phyloP scores from a whole-genome alignment of 257 asterid species.

The Solanum pimpinellifolium region DNA sequence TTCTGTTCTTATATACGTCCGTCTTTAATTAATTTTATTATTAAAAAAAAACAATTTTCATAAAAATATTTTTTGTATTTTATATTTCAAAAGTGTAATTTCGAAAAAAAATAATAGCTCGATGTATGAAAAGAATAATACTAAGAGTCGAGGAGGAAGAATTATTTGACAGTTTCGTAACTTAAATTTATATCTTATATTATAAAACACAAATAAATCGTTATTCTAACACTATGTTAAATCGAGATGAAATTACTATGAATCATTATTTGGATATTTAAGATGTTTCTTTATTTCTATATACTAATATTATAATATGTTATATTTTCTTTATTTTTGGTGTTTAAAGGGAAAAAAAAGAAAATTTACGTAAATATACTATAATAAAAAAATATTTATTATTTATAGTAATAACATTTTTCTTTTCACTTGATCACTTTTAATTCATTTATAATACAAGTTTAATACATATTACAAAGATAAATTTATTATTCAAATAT shows the following conservation, averaged over 20 bases:
- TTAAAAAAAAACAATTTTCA: too few relatives aligned
- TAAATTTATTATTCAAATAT: too few relatives aligned
- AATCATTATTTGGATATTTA: not conserved
- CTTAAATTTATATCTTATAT: too few relatives aligned
- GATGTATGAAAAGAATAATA: not conserved
- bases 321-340: not conserved
- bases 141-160: not conserved
- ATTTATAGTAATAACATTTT: too few relatives aligned
- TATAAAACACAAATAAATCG: fast-evolving
- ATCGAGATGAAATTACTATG: not conserved
- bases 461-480: too few relatives aligned
- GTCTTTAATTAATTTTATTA: not conserved
- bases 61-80: too few relatives aligned
- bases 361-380: too few relatives aligned
- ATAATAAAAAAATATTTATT: too few relatives aligned
- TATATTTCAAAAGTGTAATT: not conserved
- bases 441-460: too few relatives aligned
- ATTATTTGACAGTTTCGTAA: too few relatives aligned
- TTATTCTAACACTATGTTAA: fast-evolving
- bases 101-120: fast-evolving
- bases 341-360: too few relatives aligned
- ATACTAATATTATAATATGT: not conserved
- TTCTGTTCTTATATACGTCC: not conserved
- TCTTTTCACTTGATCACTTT: too few relatives aligned
- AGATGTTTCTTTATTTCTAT: not conserved